phyloP scores from a whole-genome alignment of 1,139 yeast species.

The Geotrichum australiense region DNA sequence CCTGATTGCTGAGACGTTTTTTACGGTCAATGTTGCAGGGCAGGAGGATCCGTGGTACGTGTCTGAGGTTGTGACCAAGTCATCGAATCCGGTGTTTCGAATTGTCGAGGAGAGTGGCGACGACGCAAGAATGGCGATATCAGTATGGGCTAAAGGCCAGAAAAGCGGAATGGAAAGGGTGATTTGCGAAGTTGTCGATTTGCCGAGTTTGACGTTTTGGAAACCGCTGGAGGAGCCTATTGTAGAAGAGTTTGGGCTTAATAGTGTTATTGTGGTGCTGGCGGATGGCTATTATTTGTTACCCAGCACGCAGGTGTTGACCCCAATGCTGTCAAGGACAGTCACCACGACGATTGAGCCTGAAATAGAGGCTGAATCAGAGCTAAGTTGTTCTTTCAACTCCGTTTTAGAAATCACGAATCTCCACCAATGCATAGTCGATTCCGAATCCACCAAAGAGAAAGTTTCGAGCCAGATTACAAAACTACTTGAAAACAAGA shows the following conservation, averaged over 20 bases:
- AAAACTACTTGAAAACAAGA: slow-evolving; percentile 4
- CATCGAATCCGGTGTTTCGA: slow-evolving; percentile 17
- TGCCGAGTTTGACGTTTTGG: slow-evolving; percentile 22
- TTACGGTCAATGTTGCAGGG: slow-evolving; percentile 11
- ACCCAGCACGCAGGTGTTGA: slow-evolving; percentile 13
- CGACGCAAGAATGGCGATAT: slow-evolving; percentile 7
- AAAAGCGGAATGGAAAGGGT: neutral
- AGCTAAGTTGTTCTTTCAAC: slow-evolving; percentile 35
- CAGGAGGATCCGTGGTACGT: slow-evolving; percentile 17
- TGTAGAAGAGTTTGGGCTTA: slow-evolving; percentile 23
- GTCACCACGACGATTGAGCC: slow-evolving; percentile 1
- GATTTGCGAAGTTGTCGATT: slow-evolving; percentile 18
- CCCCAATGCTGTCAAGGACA: neutral
- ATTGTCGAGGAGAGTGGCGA: slow-evolving; percentile 4
- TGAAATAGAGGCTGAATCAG: slow-evolving; percentile 12
- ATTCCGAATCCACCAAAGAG: slow-evolving; percentile 24
- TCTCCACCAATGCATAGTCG: slow-evolving; percentile 39
- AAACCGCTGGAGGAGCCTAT: slow-evolving; percentile 24
- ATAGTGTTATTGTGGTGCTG: slow-evolving; percentile 35
- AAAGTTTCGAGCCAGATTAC: slow-evolving; percentile 14
- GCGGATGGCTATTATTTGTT: slow-evolving; percentile 38
- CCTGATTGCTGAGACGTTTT: slow-evolving; percentile 7
- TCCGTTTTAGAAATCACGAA: slow-evolving; percentile 43
- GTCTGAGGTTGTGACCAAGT: slow-evolving; percentile 10
- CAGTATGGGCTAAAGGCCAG: slow-evolving; percentile 16